These are phyloP conservation scores for Auriculariales sp. DNA, from an alignment of 768 basidiomycete species.

Conservation along the genomic window DNA sequence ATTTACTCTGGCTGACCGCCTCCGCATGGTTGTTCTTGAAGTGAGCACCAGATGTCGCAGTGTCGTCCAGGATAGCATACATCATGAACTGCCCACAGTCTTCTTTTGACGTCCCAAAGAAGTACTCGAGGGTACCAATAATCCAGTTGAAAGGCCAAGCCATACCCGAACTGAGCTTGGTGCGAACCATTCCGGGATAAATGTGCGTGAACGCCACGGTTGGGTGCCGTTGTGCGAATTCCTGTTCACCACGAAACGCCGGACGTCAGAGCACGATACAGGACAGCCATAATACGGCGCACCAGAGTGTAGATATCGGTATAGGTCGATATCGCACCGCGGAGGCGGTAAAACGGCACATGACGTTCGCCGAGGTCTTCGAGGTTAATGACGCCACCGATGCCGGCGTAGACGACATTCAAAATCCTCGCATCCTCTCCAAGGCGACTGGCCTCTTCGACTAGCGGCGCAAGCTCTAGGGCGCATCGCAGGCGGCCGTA, in stretches of 20 bases:
- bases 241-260: no score
- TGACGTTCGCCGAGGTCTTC: constrained; percentile 30
- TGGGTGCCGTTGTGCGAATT: not conserved
- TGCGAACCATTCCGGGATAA: not conserved
- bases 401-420: constrained; percentile 25
- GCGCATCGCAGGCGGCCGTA: constrained; percentile 38
- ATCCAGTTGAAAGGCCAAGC: not conserved
- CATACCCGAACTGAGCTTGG: not conserved
- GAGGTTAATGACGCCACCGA: constrained; percentile 24
- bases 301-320: not conserved
- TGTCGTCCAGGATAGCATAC: constrained; percentile 7
- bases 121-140: not conserved
- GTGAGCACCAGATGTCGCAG: not conserved
- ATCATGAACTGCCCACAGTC: constrained; percentile 14
- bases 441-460: constrained; percentile 27
- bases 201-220: not conserved
- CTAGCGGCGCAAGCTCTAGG: constrained; percentile 28
- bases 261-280: no score
- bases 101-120: constrained; percentile 1
- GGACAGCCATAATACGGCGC: not conserved
- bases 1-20: not conserved
- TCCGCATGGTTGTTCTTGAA: not conserved
- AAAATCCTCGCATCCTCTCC: constrained; percentile 37
- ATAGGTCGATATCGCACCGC: not conserved
- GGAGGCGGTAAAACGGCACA: not conserved